Evolutionary conservation across 2,329 filamentous ascomycete genomes (phyloP).

Genomic region (Aspergillus felis): DNA sequence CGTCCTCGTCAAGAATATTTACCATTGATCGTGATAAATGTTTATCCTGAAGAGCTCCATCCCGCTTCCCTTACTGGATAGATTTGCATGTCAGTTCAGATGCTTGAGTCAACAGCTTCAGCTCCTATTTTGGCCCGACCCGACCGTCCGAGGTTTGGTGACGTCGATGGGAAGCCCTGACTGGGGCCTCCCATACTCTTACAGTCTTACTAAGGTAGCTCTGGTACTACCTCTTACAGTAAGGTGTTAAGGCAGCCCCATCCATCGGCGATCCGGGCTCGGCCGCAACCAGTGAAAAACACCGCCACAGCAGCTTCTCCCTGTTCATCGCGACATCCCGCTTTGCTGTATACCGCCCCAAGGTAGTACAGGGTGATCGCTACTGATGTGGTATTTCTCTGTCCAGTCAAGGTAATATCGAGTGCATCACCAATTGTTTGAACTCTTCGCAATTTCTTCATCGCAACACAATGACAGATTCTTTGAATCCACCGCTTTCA

Average conservation of each 20-base stretch:
- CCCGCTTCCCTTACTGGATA: background rate
- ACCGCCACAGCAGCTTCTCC: background rate
- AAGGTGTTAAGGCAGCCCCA: background rate
- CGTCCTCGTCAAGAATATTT: background rate
- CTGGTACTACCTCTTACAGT: no score
- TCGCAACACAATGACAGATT: constrained; percentile 36
- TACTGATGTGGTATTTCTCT: background rate
- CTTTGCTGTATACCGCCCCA: background rate
- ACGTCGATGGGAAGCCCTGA: constrained; percentile 1
- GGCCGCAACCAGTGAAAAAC: background rate
- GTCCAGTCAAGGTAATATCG: background rate
- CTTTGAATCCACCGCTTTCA: constrained; percentile 64
- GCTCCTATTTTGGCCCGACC: background rate
- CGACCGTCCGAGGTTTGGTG: background rate
- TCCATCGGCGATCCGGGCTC: constrained; percentile 5
- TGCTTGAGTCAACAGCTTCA: background rate
- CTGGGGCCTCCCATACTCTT: background rate
- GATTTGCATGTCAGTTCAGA: background rate
- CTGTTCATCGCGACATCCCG: background rate
- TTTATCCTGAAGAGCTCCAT: background rate
- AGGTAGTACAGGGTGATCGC: background rate
- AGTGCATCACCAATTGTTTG: background rate
- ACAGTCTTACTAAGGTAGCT: no score
- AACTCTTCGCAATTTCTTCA: background rate
- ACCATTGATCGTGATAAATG: background rate